A percentile compares a stretch with the other conserved stretches of the same genome.
These are phyloP conservation scores for Solanum boliviense DNA, from an alignment of 257 asterid species.

Conservation along the genomic window DNA sequence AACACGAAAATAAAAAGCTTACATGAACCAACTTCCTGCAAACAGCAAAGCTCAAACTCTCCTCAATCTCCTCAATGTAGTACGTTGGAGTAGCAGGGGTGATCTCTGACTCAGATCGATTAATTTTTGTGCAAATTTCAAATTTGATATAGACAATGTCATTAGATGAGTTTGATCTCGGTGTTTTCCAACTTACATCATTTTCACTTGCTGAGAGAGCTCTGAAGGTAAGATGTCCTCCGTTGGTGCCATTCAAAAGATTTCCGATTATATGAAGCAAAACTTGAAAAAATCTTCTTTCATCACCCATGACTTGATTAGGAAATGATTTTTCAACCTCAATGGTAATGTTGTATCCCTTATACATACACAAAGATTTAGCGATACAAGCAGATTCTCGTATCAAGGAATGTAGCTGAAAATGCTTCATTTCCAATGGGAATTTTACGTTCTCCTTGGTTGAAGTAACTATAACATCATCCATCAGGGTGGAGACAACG, in stretches of 20 bases:
- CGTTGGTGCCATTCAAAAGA: slow-evolving; percentile 42
- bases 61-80: slow-evolving; percentile 36
- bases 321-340: slow-evolving; percentile 73
- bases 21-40: slow-evolving; percentile 93
- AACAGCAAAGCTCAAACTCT: slow-evolving; percentile 68
- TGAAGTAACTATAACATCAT: slow-evolving; percentile 70
- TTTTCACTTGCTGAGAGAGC: slow-evolving; percentile 40
- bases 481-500: slow-evolving; percentile 58
- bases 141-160: slow-evolving; percentile 42
- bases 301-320: slow-evolving; percentile 83
- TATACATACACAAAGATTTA: slow-evolving; percentile 61
- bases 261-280: slow-evolving; percentile 81
- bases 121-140: slow-evolving; percentile 44
- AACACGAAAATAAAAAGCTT: neutral
- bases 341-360: slow-evolving; percentile 42
- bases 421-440: slow-evolving; percentile 50
- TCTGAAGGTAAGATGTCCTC: slow-evolving; percentile 43
- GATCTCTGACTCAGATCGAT: slow-evolving; percentile 19
- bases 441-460: slow-evolving; percentile 46
- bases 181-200: slow-evolving; percentile 51
- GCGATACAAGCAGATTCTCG: slow-evolving; percentile 78
- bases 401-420: slow-evolving; percentile 56
- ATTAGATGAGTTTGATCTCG: slow-evolving; percentile 50
- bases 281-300: slow-evolving; percentile 75
- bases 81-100: slow-evolving; percentile 20